Percentiles rank a stretch among this genome's conserved stretches.
These are phyloP conservation scores for Barnettozyma californica DNA, from an alignment of 805 yeast genomes.

Conservation along the genomic window DNA sequence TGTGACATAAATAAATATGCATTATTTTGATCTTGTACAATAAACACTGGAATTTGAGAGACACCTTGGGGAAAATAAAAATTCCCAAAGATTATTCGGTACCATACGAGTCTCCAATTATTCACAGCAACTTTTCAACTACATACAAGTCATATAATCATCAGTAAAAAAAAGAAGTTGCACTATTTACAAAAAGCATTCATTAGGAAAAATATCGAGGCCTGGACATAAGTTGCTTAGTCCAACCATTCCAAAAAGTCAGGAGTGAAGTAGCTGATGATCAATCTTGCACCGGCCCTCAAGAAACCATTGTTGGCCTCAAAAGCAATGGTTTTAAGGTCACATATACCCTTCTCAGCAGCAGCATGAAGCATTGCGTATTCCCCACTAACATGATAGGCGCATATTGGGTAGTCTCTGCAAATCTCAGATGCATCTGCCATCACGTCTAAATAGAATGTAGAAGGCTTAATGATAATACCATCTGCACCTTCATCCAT, in stretches of 20 bases:
- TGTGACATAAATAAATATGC: too few species aligned
- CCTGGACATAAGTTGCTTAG: neutral
- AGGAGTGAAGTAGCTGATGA: slow-evolving; percentile 91
- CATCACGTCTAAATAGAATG: slow-evolving; percentile 89
- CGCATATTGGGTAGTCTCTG: slow-evolving; percentile 81
- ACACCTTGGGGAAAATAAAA: too few species aligned
- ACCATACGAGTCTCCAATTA: too few species aligned
- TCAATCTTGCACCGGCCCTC: slow-evolving; percentile 92
- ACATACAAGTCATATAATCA: too few species aligned
- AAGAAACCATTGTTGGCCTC: slow-evolving; percentile 89
- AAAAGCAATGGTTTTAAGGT: slow-evolving; percentile 68
- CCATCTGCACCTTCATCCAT: slow-evolving; percentile 93
- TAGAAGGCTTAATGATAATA: slow-evolving; percentile 90
- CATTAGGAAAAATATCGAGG: neutral
- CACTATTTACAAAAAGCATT: neutral
- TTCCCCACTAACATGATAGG: slow-evolving; percentile 96
- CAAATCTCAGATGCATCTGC: slow-evolving; percentile 83
- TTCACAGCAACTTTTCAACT: too few species aligned
- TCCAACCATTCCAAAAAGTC: slow-evolving; percentile 90
- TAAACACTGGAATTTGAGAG: too few species aligned
- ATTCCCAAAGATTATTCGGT: too few species aligned
- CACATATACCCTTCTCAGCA: slow-evolving; percentile 90
- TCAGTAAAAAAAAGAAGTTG: too few species aligned
- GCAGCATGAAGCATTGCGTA: slow-evolving; percentile 98
- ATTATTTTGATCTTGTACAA: too few species aligned